These are phyloP conservation scores for Paramecium sonneborni DNA, from an alignment of 73 alveolate genomes.

Conservation along the genomic window DNA sequence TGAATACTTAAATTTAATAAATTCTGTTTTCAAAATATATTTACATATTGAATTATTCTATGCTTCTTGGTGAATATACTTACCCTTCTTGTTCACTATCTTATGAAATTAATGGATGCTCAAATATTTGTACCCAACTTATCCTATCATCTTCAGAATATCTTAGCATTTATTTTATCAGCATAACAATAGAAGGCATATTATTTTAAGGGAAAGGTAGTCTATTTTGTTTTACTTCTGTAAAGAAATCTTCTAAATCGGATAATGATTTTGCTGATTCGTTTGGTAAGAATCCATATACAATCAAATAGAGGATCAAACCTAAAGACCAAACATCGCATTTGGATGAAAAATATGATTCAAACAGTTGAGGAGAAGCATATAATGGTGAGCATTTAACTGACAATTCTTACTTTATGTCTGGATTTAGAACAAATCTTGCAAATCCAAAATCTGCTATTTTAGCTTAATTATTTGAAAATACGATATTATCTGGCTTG, in stretches of 20 bases:
- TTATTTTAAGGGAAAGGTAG: background rate
- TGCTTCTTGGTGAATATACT: background rate
- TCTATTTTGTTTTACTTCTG: background rate
- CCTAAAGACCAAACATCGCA: constrained; percentile 50
- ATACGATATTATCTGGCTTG: constrained; percentile 71
- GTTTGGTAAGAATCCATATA: constrained; percentile 47
- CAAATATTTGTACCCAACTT: background rate
- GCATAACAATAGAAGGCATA: background rate
- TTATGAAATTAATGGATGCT: background rate
- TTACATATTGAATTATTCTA: background rate
- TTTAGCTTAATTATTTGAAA: constrained; percentile 67
- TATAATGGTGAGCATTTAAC: constrained; percentile 68
- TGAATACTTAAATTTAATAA: background rate
- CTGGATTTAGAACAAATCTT: constrained; percentile 5
- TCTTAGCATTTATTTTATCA: background rate
- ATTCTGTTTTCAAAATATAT: background rate
- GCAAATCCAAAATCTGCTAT: constrained; percentile 70
- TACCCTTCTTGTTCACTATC: background rate
- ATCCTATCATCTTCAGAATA: constrained; percentile 5
- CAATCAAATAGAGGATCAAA: background rate
- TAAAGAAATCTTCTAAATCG: background rate
- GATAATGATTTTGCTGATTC: background rate
- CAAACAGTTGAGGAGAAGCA: constrained; percentile 85
- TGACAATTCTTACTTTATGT: background rate
- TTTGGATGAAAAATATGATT: constrained; percentile 67